These are phyloP conservation scores for Gossypium thurberi DNA, from an alignment of 345 rosid species.

Conservation along the genomic window DNA sequence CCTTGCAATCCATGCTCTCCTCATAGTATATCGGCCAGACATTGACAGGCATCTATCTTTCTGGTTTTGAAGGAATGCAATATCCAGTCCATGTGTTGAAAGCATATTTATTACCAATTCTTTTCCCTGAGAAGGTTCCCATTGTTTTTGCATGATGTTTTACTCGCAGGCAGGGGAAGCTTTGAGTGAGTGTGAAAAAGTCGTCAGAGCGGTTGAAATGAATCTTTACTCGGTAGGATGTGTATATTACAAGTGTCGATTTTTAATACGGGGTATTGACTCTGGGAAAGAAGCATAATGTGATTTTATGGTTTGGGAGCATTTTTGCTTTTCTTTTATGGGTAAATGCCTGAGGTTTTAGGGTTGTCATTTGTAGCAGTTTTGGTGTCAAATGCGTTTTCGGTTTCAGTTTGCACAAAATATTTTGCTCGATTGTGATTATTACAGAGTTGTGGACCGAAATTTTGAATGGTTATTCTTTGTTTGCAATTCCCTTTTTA, in stretches of 20 bases:
- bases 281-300: conserved; percentile 17
- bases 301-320: conserved; percentile 14
- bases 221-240: conserved; percentile 30
- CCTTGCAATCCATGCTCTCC: conserved; percentile 87
- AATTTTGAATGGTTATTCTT: conserved; percentile 46
- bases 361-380: conserved; percentile 40
- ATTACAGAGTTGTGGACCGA: conserved; percentile 10
- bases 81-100: conserved; percentile 21
- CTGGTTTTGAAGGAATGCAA: conserved; percentile 17
- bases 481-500: conserved; percentile 13
- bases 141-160: conserved; percentile 30
- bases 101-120: conserved; percentile 34
- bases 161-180: conserved; percentile 22
- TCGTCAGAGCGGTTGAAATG: conserved; percentile 25
- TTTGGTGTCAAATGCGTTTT: conserved; percentile 38
- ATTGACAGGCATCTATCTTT: conserved; percentile 4
- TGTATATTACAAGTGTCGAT: conserved; percentile 35
- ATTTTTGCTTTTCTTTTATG: conserved; percentile 2
- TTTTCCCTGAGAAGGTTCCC: conserved; percentile 31
- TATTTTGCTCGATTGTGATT: conserved; percentile 21
- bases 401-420: conserved; percentile 5
- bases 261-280: conserved; percentile 14
- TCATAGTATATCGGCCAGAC: conserved; percentile 25
- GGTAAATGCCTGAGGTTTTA: conserved; percentile 15
- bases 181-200: conserved; percentile 31